phyloP scores from a whole-genome alignment of 768 basidiomycete genomes.

The Terana coerulea region DNA sequence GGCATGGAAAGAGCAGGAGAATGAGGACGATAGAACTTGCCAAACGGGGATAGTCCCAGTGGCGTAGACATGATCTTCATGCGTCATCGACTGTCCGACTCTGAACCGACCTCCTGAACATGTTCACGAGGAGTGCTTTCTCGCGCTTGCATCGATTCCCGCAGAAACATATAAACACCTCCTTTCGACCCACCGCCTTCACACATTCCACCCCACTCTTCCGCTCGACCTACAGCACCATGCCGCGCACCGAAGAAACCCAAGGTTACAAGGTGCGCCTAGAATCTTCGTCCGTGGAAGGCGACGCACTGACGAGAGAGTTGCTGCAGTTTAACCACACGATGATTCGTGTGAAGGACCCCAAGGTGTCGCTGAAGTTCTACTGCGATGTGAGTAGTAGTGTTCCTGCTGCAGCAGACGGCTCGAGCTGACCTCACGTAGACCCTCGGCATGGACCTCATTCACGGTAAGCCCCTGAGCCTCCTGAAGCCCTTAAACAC shows the following conservation, averaged over 20 bases:
- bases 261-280: slow-evolving; percentile 5
- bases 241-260: slow-evolving; percentile 6
- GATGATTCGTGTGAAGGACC: slow-evolving; percentile 88
- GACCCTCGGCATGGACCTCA: slow-evolving; percentile 75
- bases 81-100: slow-evolving; percentile 2
- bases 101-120: slow-evolving; percentile 1
- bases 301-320: no score
- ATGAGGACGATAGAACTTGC: no score
- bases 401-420: not conserved
- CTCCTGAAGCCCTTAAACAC: not conserved
- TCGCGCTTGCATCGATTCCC: not conserved
- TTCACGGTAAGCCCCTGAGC: slow-evolving; percentile 22
- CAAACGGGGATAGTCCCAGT: not conserved
- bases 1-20: no score
- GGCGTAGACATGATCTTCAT: not conserved
- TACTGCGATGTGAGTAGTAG: slow-evolving; percentile 62
- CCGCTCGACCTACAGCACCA: not conserved
- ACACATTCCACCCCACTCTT: not conserved
- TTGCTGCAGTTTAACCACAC: slow-evolving; percentile 71
- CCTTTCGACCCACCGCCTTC: not conserved
- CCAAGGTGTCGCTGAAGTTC: slow-evolving; percentile 77
- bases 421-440: slow-evolving; percentile 17
- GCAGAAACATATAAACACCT: not conserved
- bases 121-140: not conserved
- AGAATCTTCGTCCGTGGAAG: no score